phyloP scores from a whole-genome alignment of 768 basidiomycete genomes.

The Coprinellus aureogranulatus region DNA sequence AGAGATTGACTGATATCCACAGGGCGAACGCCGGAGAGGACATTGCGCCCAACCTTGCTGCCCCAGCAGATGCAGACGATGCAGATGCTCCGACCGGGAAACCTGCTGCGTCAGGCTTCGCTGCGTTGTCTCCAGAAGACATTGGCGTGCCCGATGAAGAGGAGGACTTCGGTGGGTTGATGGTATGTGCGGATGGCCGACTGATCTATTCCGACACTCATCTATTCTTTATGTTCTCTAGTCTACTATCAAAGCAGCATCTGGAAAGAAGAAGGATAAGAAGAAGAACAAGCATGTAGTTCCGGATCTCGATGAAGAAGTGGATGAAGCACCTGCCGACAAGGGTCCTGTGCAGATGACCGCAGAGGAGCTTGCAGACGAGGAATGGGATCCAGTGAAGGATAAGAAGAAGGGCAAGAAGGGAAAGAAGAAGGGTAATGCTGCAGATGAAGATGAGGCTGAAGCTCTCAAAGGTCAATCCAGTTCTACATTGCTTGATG shows the following conservation, averaged over 20 bases:
- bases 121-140: conserved; percentile 44
- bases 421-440: conserved; percentile 50
- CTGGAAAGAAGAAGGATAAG: conserved; percentile 56
- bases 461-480: conserved; percentile 8
- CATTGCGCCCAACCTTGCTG: conserved; percentile 39
- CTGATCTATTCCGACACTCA: background rate
- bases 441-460: conserved; percentile 32
- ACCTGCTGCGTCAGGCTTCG: conserved; percentile 50
- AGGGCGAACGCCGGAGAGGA: conserved; percentile 69
- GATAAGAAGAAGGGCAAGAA: conserved; percentile 64
- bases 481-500: background rate
- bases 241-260: conserved; percentile 63
- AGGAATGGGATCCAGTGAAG: conserved; percentile 66
- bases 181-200: conserved; percentile 44
- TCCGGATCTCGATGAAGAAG: conserved; percentile 26
- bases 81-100: conserved; percentile 26
- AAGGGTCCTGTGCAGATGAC: conserved; percentile 52
- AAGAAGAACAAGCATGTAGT: conserved; percentile 44
- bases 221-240: conserved; percentile 22
- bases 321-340: conserved; percentile 23
- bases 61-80: conserved; percentile 44
- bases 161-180: conserved; percentile 70
- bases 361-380: conserved; percentile 73
- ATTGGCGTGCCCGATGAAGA: conserved; percentile 50
- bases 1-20: conserved; percentile 11